Base-by-base conservation (phyloP, 306 rosid species). In the Luffa acutangula region DNA sequence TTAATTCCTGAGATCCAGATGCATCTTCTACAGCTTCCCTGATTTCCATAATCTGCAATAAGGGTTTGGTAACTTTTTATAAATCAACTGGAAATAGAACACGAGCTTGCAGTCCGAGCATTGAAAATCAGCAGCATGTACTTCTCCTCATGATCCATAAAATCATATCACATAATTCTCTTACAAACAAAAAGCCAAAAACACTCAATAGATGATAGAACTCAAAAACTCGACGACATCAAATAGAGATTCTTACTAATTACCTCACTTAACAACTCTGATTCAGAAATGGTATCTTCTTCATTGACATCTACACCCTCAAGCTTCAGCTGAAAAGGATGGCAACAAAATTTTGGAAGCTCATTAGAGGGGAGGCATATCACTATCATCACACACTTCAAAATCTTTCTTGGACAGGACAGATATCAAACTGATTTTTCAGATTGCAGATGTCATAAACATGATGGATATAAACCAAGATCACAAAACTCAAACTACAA, bases 21-120 rank as follows among this genome's bases (percentile, higher is more conserved):
- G 99, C 96, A 78, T 95, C 99, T 86, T 91, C 97, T 78, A 95
- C 98, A 33, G 84, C 96, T 88, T 91, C 97, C 88, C 98, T 86
- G 87, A 93, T 89, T 90, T 95, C 99, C 93, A 95, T 45, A 58
- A 95, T 91, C 99, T 93, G 93, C 82, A 78, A 78, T 71, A 77
- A 74, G 80, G 52, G 49, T 71, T 57, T 7, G 70, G 77, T 20
- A 80, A 43, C 42, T 20, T 14, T 21, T 71, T 70, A 72, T 41
- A 59, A 59, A 13, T 20, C 43, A 25, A 33, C 70, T 36, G 11
- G 49, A 60, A 58, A 45, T 33, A 25, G 6, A 43, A 18, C 31
- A 78, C 17, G 34, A 60, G 42, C 81, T 78, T 62, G 31, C 9
- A 46, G 31, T 46, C 60, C 3, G 8, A 21, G 53, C 72, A 12